A percentile compares a stretch with the other conserved stretches of the same genome.
Evolutionary conservation across 192 early-diverging fungal genomes (phyloP).

Genomic region (Podochytrium sp.): DNA sequence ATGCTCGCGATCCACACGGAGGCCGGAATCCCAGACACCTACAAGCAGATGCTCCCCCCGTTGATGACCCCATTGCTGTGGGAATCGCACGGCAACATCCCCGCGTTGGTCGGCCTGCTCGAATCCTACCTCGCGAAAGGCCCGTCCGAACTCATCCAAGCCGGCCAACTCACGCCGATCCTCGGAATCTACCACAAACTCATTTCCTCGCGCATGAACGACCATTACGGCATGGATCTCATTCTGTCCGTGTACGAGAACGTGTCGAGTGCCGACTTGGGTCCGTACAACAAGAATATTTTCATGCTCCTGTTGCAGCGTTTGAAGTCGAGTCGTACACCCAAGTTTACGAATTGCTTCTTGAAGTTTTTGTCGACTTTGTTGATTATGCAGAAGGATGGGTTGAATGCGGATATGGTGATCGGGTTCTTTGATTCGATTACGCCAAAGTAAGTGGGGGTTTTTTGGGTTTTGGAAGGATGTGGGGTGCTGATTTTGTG

Average conservation of each 20-base stretch:
- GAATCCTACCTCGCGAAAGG: conserved; percentile 84
- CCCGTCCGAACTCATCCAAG: conserved; percentile 66
- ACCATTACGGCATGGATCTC: conserved; percentile 85
- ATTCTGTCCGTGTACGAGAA: conserved; percentile 77
- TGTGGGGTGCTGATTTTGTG: background rate
- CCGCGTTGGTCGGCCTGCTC: conserved; percentile 88
- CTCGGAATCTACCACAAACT: conserved; percentile 95
- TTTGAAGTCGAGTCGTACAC: conserved; percentile 60
- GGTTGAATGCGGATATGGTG: conserved; percentile 62
- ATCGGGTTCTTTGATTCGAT: conserved; percentile 62
- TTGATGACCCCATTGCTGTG: conserved; percentile 87
- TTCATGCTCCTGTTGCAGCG: conserved; percentile 63
- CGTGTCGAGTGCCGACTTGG: conserved; percentile 57
- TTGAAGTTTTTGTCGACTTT: conserved; percentile 70
- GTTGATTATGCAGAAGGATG: conserved; percentile 66
- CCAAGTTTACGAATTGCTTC: conserved; percentile 66
- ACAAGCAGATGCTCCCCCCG: conserved; percentile 73
- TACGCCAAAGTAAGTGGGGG: conserved; percentile 54
- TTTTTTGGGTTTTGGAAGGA: background rate
- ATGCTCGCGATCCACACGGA: conserved; percentile 77
- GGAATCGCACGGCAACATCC: conserved; percentile 89
- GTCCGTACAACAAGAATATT: conserved; percentile 61
- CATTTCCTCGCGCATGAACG: conserved; percentile 79
- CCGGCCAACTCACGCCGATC: conserved; percentile 76
- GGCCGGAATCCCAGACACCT: conserved; percentile 69